These are phyloP conservation scores for Pachyrhizus erosus DNA, from an alignment of 306 rosid species.

Conservation along the genomic window DNA sequence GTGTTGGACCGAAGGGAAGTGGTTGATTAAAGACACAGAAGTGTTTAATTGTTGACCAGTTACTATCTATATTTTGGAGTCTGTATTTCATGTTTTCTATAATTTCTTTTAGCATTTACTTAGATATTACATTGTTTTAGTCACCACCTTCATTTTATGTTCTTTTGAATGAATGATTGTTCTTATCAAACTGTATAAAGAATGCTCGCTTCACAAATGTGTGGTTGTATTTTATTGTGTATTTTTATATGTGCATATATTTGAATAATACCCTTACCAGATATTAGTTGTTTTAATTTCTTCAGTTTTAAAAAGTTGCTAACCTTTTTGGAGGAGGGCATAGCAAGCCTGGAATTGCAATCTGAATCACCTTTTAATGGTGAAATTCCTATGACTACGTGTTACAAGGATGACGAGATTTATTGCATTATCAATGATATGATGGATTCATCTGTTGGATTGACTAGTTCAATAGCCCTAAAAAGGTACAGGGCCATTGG, in stretches of 20 bases:
- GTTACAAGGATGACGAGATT: constrained; percentile 54
- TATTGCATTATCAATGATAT: constrained; percentile 63
- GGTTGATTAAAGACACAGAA: background rate
- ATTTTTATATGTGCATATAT: background rate
- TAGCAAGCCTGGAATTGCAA: constrained; percentile 52
- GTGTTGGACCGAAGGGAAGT: background rate
- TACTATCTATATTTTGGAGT: background rate
- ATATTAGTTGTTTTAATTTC: constrained; percentile 47
- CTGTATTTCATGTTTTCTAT: background rate
- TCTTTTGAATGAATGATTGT: constrained; percentile 23
- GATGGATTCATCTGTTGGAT: constrained; percentile 65
- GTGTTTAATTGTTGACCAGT: background rate
- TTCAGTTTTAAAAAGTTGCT: constrained; percentile 79
- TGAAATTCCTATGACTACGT: constrained; percentile 48
- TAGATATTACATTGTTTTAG: constrained; percentile 11
- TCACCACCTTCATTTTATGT: background rate
- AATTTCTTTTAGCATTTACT: background rate
- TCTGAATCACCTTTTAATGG: constrained; percentile 57
- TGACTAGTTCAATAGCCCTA: constrained; percentile 57
- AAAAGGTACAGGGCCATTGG: constrained; percentile 70
- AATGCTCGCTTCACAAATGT: constrained; percentile 16
- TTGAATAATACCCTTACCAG: constrained; percentile 36
- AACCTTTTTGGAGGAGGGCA: constrained; percentile 62
- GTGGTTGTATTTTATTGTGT: constrained; percentile 5
- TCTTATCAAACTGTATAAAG: constrained; percentile 23